Conservation (phyloP, 208 protist genomes). For the Wallacemonas sp. region DNA sequence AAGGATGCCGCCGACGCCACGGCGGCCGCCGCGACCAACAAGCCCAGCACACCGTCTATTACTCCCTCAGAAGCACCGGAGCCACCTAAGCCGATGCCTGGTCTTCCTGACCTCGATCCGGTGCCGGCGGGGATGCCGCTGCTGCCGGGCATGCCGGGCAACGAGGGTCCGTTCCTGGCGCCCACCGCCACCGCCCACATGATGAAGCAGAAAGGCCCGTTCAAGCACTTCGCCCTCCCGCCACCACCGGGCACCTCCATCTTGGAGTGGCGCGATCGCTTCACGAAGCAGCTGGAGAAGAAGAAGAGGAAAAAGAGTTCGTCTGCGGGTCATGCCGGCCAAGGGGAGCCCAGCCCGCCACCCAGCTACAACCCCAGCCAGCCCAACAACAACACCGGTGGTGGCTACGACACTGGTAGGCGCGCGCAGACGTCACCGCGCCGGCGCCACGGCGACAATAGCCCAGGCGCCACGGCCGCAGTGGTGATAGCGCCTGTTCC, state of each 20-base stretch:
- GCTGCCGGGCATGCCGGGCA: constrained; percentile 51
- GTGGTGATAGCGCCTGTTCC: too few species aligned
- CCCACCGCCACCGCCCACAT: constrained; percentile 7
- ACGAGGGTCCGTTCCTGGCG: constrained; percentile 43
- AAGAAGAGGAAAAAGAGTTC: constrained; percentile 12
- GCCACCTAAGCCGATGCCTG: constrained; percentile 16
- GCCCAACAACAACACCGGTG: constrained; percentile 2
- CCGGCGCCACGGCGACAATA: not conserved
- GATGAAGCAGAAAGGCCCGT: constrained; percentile 3
- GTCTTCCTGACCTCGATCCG: constrained; percentile 23
- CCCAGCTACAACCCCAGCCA: not conserved
- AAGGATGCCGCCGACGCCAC: not conserved
- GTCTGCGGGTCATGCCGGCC: too few species aligned
- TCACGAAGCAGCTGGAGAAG: constrained; percentile 18
- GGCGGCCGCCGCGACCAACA: not conserved
- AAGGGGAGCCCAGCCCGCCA: not conserved
- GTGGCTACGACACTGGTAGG: not conserved
- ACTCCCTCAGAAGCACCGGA: not conserved
- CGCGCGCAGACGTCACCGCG: not conserved
- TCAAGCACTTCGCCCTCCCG: constrained; percentile 32
- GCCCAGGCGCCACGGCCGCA: not conserved
- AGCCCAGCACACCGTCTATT: not conserved
- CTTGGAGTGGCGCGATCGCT: constrained; percentile 26
- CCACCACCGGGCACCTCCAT: constrained; percentile 34
- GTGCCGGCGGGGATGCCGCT: constrained; percentile 25